phyloP scores from a whole-genome alignment of 257 asterid genomes.

The Capsicum chinense region DNA sequence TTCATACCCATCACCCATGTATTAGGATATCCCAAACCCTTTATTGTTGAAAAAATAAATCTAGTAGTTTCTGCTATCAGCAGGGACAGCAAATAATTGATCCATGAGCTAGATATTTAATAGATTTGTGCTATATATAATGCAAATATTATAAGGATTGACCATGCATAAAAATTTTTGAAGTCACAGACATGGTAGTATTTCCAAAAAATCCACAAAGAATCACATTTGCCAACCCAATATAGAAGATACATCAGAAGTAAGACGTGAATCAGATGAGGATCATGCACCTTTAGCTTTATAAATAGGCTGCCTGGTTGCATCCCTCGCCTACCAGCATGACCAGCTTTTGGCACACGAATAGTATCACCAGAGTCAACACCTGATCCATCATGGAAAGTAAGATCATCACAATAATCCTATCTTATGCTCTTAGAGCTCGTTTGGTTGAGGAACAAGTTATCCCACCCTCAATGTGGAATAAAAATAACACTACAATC shows the following conservation, averaged over 20 bases:
- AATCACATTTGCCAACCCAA: not conserved
- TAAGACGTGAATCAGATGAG: not conserved
- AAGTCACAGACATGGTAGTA: not conserved
- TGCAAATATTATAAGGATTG: not conserved
- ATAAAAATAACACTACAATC: too few relatives aligned
- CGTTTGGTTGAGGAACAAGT: too few relatives aligned
- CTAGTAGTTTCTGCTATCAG: not conserved
- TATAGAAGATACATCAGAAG: not conserved
- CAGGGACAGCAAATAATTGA: not conserved
- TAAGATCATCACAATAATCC: conserved; percentile 27
- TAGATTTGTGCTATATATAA: conserved; percentile 2
- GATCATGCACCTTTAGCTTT: conserved; percentile 63
- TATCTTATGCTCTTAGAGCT: conserved; percentile 7
- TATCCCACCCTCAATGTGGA: too few relatives aligned
- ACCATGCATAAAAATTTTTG: not conserved
- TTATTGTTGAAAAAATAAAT: not conserved
- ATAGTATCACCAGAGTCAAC: conserved; percentile 86
- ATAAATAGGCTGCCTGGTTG: conserved; percentile 73
- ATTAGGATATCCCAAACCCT: conserved; percentile 14
- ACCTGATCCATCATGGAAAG: conserved; percentile 54
- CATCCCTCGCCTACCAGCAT: conserved; percentile 70
- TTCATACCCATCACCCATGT: conserved; percentile 9
- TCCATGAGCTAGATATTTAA: not conserved
- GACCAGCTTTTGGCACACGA: conserved; percentile 81
- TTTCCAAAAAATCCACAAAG: not conserved